Base-by-base conservation (phyloP, 108 stramenopile species). In the Cyclotella kingstonii region DNA sequence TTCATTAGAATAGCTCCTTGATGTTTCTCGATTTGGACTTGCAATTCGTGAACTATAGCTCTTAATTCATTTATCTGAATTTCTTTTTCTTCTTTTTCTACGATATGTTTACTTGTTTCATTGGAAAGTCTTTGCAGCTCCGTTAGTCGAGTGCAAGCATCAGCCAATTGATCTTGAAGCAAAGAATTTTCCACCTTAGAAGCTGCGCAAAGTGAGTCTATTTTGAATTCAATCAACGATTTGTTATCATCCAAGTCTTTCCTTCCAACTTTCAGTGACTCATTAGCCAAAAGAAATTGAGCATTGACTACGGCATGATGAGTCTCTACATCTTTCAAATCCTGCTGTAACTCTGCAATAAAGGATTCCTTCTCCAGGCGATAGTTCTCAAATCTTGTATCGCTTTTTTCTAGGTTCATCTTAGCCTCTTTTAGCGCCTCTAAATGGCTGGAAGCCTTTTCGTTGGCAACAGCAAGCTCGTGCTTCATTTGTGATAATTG, bases 21-120 rank as follows among this genome's bases (percentile, higher is more conserved):
- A 14, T 66, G 54, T 51, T 12, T 27, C 21, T 54, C 52, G 19
- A 27, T n/a, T 39, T 74, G 57, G 18, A 23, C 28, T 29, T 43
- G 48, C 6, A 61, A 26, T 10, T 66, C 53, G 5, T 48, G 35
- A 26, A 61, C 29, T 31, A 55, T 40, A 6, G 47, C 29, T 26
- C 50, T 47, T 26, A 45, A 34, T 17, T 61, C 54, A 23, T 62
- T 46, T n/a, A 71, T 39, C 30, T 55, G 33, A 55, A 19, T 27
- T 42, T 57, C 45, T 18, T 33, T 56, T 17, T 71, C 70, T 30
- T 62, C 70, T n/a, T 22, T 35, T 5, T 35, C 47, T 6, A 38
- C 66, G 60, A 66, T 39, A 41, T 55, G 55, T 27, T 74, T 50
- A 43, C 19, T 45, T 23, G 73, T 74, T 51, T 74, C 73, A 27